phyloP scores from a whole-genome alignment of 164 flowering plant genomes.

The Aristolochia californica region DNA sequence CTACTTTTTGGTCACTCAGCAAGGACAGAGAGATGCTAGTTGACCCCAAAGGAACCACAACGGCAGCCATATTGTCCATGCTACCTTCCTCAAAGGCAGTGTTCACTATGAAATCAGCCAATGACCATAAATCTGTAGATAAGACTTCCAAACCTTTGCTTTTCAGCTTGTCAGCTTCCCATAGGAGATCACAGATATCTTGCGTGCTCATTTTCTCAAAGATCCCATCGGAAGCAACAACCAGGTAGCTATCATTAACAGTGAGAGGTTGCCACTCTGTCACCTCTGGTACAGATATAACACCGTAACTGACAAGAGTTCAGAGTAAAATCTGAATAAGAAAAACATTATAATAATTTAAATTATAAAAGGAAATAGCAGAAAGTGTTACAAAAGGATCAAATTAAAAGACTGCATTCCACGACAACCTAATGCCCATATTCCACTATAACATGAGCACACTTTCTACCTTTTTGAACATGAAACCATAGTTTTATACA shows the following conservation, averaged over 20 bases:
- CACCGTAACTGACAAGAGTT: slow-evolving; percentile 62
- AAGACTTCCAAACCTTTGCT: slow-evolving; percentile 18
- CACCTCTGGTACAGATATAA: slow-evolving; percentile 83
- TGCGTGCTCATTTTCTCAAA: slow-evolving; percentile 71
- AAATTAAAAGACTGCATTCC: neutral
- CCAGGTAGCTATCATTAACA: slow-evolving; percentile 66
- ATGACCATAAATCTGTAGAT: slow-evolving; percentile 34
- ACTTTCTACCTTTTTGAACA: neutral
- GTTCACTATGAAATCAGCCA: slow-evolving; percentile 76
- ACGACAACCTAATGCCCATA: neutral
- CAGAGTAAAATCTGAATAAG: slow-evolving; percentile 10
- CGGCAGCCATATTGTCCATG: slow-evolving; percentile 85
- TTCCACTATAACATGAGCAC: neutral
- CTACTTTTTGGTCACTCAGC: slow-evolving; percentile 19
- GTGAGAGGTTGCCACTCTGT: slow-evolving; percentile 78
- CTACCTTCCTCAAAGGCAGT: slow-evolving; percentile 80
- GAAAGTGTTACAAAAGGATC: no score
- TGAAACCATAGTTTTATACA: neutral
- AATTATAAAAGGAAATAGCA: neutral
- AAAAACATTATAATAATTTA: slow-evolving; percentile 2
- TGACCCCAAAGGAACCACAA: slow-evolving; percentile 60
- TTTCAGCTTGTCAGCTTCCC: slow-evolving; percentile 38
- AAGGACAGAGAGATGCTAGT: slow-evolving; percentile 13
- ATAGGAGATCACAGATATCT: slow-evolving; percentile 81
- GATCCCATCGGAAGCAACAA: slow-evolving; percentile 92